phyloP scores from a whole-genome alignment of 225 moss, liverwort and hornwort species.

The Pleurozium schreberi region DNA sequence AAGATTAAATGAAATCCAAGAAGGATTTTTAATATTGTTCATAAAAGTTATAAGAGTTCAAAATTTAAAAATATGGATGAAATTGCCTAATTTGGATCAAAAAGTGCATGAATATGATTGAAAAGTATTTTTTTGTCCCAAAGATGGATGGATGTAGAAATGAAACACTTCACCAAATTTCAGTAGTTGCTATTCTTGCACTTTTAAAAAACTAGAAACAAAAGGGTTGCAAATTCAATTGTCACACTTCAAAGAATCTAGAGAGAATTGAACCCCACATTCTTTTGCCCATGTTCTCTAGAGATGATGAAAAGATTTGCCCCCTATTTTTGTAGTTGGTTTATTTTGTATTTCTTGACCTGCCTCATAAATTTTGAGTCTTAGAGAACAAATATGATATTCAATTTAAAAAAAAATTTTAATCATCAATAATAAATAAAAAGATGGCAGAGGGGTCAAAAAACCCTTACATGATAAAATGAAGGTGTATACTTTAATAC shows the following conservation, averaged over 20 bases:
- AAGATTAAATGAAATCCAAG: neutral
- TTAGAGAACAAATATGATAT: neutral
- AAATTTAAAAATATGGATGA: too few relatives aligned
- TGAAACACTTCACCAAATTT: too few relatives aligned
- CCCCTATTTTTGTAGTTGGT: neutral
- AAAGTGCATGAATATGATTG: too few relatives aligned
- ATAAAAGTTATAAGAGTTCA: neutral
- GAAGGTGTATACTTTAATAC: fast-evolving
- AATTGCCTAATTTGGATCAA: too few relatives aligned
- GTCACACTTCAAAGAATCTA: neutral
- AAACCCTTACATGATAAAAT: neutral
- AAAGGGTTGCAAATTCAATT: too few relatives aligned
- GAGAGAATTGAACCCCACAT: neutral
- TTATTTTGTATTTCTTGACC: neutral
- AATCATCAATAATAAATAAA: neutral
- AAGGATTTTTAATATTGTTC: neutral
- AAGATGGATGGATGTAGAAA: too few relatives aligned
- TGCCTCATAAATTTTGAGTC: fast-evolving
- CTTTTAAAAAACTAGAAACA: too few relatives aligned
- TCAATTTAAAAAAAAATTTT: neutral
- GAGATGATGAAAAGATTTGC: neutral
- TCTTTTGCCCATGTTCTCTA: fast-evolving
- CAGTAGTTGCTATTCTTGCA: too few relatives aligned
- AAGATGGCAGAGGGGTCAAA: neutral
- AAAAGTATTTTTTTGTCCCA: too few relatives aligned